phyloP scores from a whole-genome alignment of 2,329 filamentous ascomycete genomes.

The Arthroderma sp. region DNA sequence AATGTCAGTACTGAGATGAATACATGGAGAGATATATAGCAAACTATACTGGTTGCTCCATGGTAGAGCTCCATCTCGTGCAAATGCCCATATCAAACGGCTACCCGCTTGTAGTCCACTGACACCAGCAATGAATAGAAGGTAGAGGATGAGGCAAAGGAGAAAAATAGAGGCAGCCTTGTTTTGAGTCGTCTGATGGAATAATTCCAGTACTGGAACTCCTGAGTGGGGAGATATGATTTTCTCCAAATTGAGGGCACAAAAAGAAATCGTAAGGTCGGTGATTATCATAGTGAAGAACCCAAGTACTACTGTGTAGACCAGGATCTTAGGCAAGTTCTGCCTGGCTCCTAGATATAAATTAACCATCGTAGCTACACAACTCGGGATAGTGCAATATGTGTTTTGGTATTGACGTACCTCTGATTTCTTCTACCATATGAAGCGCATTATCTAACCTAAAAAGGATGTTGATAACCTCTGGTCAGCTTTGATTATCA shows the following conservation, averaged over 20 bases:
- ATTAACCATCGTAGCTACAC: background rate
- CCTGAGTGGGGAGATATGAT: constrained; percentile 27
- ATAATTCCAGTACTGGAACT: constrained; percentile 36
- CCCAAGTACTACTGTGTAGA: constrained; percentile 35
- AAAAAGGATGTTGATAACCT: constrained; percentile 19
- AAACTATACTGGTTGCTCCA: constrained; percentile 28
- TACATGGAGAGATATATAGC: constrained; percentile 27
- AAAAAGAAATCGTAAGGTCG: constrained; percentile 36
- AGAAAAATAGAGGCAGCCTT: constrained; percentile 33
- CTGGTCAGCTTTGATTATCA: background rate
- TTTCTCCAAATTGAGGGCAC: constrained; percentile 28
- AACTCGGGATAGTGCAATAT: no score
- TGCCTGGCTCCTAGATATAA: constrained; percentile 29
- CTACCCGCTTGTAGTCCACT: constrained; percentile 38
- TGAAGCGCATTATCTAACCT: constrained; percentile 38
- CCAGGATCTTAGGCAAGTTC: constrained; percentile 14
- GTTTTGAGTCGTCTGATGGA: constrained; percentile 26
- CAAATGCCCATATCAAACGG: constrained; percentile 40
- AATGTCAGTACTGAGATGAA: constrained; percentile 18
- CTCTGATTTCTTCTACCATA: constrained; percentile 35
- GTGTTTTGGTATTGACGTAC: background rate
- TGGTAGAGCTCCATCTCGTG: constrained; percentile 36
- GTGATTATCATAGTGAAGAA: constrained; percentile 37
- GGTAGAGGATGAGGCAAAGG: constrained; percentile 32
- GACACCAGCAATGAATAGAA: constrained; percentile 33